Percentiles rank a stretch among this genome's conserved stretches.
Evolutionary conservation across 129 eudicot genomes (phyloP).

Genomic region (Erigeron canadensis): DNA sequence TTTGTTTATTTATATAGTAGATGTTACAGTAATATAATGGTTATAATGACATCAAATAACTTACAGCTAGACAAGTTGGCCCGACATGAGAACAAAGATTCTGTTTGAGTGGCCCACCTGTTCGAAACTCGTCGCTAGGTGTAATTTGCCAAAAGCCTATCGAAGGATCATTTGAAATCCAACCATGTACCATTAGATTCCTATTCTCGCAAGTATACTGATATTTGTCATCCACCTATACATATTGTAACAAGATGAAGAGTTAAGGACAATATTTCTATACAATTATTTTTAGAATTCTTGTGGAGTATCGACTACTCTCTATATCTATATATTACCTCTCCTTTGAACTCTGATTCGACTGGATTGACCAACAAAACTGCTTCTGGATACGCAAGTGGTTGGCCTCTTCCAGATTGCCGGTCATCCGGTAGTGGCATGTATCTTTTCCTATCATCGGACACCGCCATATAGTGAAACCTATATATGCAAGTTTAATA

Average conservation of each 20-base stretch:
- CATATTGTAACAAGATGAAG: background rate
- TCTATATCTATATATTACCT: constrained; percentile 35
- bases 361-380: constrained; percentile 77
- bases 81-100: constrained; percentile 96
- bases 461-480: constrained; percentile 88
- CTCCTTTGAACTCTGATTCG: constrained; percentile 74
- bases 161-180: constrained; percentile 68
- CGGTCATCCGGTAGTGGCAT: constrained; percentile 97
- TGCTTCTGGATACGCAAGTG: constrained; percentile 82
- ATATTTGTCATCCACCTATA: constrained; percentile 93
- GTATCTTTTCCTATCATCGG: constrained; percentile 65
- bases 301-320: background rate
- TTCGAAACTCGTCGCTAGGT: constrained; percentile 79
- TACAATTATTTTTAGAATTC: background rate
- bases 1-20: too few relatives aligned
- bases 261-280: background rate
- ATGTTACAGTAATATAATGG: background rate
- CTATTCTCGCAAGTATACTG: constrained; percentile 80
- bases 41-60: constrained; percentile 15
- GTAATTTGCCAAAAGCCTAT: constrained; percentile 90
- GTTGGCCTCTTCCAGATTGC: constrained; percentile 62
- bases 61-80: constrained; percentile 80
- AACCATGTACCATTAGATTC: constrained; percentile 77
- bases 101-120: constrained; percentile 91
- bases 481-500: constrained; percentile 29